Evolutionary conservation across 1,284 basidiomycete species (phyloP), one percentile per base, ranked within the genome.

Genomic region (Ceratobasidium theobromae): DNA sequence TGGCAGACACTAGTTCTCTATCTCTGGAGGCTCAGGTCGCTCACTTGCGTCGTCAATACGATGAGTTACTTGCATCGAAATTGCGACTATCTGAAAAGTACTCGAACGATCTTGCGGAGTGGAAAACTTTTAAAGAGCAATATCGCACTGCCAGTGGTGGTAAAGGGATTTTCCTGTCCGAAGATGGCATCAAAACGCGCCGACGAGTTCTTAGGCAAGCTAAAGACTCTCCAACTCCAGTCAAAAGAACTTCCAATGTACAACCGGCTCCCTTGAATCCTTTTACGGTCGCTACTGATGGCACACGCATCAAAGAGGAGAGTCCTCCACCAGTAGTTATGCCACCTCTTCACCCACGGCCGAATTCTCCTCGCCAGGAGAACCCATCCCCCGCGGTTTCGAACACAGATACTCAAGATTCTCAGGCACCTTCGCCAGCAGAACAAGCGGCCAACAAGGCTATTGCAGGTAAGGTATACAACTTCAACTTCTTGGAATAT

Each of bases 21-120:
- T 32, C 57, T 16, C 6, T 38, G 11, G 57, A 60, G 14, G 45
- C 16, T 11, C 57, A 60, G 21, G 30, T 65, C 16, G 53, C 58
- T 23, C 57, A 45, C 30, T 62, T 71, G n/a, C 64, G 69, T 18
- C 27, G 27, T 9, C 76, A 77, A 3, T 82, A 81, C 65, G 79
- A 82, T 57, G 75, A 73, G 1, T 74, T 82, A 4, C 68, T 76
- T 1, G 74, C 75, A 40, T 75, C 75, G 28, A 77, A 78, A 51
- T 73, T 76, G 45, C 76, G 79, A 1, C 78, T 80, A 4, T 73
- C 77, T n/a, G 77, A 74, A 25, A 77, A 76, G 33, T 84, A 82
- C 73, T 79, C 80, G 70, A 68, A 72, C 11, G 81, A 84, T 70
- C 82, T 78, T 72, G 77, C 76, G 67, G 81, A 79, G 67, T 86